Conservation (phyloP, 441 rosid species). For the Populus hybrid region DNA sequence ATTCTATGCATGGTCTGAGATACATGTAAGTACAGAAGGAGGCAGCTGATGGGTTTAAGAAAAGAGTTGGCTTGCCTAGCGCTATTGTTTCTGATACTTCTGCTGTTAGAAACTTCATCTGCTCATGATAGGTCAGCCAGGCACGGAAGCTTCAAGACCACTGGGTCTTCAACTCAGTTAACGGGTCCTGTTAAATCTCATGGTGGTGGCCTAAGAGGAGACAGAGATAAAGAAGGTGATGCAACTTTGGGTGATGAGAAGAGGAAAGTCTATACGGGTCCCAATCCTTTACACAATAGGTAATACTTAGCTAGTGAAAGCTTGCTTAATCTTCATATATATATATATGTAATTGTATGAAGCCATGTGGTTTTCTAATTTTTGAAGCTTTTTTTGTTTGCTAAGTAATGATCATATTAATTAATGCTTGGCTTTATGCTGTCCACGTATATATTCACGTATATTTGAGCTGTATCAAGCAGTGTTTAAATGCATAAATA, state of each 20-base stretch:
- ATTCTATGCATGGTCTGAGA: conserved; percentile 21
- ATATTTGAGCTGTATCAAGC: neutral
- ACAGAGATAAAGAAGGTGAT: conserved; percentile 27
- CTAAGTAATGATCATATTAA: neutral
- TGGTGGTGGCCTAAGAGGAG: conserved; percentile 33
- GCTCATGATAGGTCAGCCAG: conserved; percentile 28
- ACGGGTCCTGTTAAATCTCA: conserved; percentile 15
- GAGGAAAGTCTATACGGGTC: conserved; percentile 79
- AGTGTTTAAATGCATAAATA: neutral
- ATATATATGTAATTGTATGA: neutral
- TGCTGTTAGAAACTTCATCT: conserved; percentile 29
- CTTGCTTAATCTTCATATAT: neutral
- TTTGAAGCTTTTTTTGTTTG: neutral
- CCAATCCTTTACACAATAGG: conserved; percentile 82
- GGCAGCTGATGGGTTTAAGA: conserved; percentile 37
- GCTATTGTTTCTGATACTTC: conserved; percentile 34
- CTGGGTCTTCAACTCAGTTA: conserved; percentile 19
- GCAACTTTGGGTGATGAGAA: conserved; percentile 48
- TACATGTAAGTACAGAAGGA: neutral
- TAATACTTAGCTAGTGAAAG: neutral
- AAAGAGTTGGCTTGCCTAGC: conserved; percentile 32
- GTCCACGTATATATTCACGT: neutral
- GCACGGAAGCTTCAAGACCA: conserved; percentile 34
- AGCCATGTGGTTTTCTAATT: neutral
- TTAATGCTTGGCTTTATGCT: neutral